These are phyloP conservation scores for Monilinia aucupariae DNA, from an alignment of 2,329 filamentous ascomycete species.

Conservation along the genomic window DNA sequence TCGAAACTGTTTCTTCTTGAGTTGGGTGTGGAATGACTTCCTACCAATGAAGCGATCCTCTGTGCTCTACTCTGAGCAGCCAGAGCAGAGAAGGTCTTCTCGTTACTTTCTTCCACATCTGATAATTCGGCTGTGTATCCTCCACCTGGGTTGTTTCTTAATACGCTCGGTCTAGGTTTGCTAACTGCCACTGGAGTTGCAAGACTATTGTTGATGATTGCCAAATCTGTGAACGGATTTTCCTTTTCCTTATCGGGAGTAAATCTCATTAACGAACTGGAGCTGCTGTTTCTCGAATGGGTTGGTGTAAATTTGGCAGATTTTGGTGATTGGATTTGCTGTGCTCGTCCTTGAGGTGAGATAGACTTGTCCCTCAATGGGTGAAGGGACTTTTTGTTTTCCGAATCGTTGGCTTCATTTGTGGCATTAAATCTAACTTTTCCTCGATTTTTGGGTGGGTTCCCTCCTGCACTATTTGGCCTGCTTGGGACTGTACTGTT, in stretches of 20 bases:
- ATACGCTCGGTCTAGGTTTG: slow-evolving; percentile 28
- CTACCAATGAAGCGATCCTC: slow-evolving; percentile 31
- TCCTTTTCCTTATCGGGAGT: slow-evolving; percentile 28
- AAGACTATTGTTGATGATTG: not conserved
- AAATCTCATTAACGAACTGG: slow-evolving; percentile 20
- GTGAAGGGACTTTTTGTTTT: slow-evolving; percentile 28
- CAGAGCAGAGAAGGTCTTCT: slow-evolving; percentile 33
- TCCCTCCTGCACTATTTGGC: slow-evolving; percentile 25
- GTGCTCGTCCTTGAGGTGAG: slow-evolving; percentile 12
- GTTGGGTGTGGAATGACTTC: slow-evolving; percentile 33
- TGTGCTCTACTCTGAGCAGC: slow-evolving; percentile 34
- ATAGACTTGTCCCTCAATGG: slow-evolving; percentile 27
- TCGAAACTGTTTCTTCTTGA: slow-evolving; percentile 33
- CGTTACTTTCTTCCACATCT: slow-evolving; percentile 25
- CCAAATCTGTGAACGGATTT: slow-evolving; percentile 31
- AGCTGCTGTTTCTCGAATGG: slow-evolving; percentile 31
- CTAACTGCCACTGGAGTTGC: slow-evolving; percentile 16
- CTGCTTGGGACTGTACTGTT: slow-evolving; percentile 27
- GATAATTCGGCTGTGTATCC: slow-evolving; percentile 12
- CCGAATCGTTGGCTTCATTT: slow-evolving; percentile 32
- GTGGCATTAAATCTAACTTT: slow-evolving; percentile 35
- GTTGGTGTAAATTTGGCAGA: slow-evolving; percentile 21
- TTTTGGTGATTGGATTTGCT: slow-evolving; percentile 21
- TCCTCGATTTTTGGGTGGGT: slow-evolving; percentile 21
- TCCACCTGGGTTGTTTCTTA: slow-evolving; percentile 25